phyloP scores from a whole-genome alignment of 2,329 filamentous ascomycete genomes.

The Cordyceps fumosorosea region DNA sequence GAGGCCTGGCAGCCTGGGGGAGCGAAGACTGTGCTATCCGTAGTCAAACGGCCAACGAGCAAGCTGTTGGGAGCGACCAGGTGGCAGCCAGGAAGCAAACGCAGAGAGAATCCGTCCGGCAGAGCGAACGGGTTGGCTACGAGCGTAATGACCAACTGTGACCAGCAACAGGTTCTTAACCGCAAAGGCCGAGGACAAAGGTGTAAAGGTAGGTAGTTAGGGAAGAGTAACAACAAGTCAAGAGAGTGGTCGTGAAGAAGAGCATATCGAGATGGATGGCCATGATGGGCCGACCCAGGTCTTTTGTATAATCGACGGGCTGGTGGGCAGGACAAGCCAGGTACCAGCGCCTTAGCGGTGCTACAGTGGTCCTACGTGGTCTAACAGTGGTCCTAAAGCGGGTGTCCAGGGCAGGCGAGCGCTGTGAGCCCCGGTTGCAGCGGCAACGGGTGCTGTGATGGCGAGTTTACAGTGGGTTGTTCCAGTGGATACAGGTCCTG shows the following conservation, averaged over 20 bases:
- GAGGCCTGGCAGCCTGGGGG: neutral
- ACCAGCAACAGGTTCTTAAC: neutral
- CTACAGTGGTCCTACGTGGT: neutral
- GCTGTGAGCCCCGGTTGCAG: neutral
- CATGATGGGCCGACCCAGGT: slow-evolving; percentile 18
- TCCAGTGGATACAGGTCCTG: neutral
- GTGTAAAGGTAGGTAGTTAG: neutral
- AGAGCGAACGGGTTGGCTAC: neutral
- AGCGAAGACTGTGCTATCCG: neutral
- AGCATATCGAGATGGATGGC: slow-evolving; percentile 3
- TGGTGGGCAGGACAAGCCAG: neutral
- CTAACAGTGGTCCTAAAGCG: neutral
- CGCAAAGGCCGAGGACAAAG: neutral
- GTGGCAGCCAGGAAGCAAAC: neutral
- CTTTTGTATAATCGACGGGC: slow-evolving; percentile 11
- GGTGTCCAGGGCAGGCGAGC: neutral
- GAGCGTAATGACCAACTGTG: neutral
- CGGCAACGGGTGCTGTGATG: neutral
- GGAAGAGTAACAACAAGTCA: neutral
- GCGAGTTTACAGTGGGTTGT: neutral
- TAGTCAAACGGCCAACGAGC: neutral
- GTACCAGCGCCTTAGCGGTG: neutral
- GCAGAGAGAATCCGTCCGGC: neutral
- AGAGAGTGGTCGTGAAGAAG: neutral
- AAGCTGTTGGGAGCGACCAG: neutral